Percentiles rank a stretch among this genome's conserved stretches.
Evolutionary conservation across 2,329 filamentous ascomycete genomes (phyloP).

Genomic region (Pochonia chlamydosporia): DNA sequence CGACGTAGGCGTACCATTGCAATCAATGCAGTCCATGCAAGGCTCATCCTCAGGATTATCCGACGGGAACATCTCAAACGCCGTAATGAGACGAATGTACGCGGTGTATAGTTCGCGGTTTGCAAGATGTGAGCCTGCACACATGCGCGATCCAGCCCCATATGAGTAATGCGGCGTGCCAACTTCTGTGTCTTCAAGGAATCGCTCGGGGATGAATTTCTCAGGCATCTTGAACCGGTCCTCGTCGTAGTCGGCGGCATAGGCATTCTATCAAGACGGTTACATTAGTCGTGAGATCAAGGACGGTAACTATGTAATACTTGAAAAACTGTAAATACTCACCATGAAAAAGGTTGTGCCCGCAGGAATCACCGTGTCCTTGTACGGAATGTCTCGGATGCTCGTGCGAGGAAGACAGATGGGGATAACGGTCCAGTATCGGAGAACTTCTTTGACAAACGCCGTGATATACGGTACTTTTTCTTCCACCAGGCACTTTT

Average conservation of each 20-base stretch:
- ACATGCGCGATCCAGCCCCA: constrained; percentile 59
- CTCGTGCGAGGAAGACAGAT: constrained; percentile 69
- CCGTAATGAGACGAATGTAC: constrained; percentile 52
- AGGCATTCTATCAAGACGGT: constrained; percentile 66
- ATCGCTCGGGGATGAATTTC: constrained; percentile 65
- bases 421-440: constrained; percentile 75
- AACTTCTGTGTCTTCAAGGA: constrained; percentile 48
- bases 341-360: constrained; percentile 78
- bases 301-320: no score
- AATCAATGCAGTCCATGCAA: constrained; percentile 51
- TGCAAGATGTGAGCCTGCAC: constrained; percentile 56
- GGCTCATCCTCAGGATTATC: constrained; percentile 41
- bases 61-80: constrained; percentile 48
- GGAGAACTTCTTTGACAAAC: constrained; percentile 70
- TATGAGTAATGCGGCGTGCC: constrained; percentile 59
- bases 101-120: constrained; percentile 59
- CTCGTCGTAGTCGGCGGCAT: constrained; percentile 67
- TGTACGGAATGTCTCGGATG: constrained; percentile 66
- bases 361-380: constrained; percentile 61
- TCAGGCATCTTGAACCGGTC: constrained; percentile 59
- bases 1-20: constrained; percentile 49
- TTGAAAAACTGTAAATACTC: no score
- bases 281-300: no score
- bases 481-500: constrained; percentile 65
- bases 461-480: constrained; percentile 73